Percentiles rank a stretch among this genome's conserved stretches.
Conservation (phyloP, 176 grass and related monocot species). For the Eragrostis nindensis region DNA sequence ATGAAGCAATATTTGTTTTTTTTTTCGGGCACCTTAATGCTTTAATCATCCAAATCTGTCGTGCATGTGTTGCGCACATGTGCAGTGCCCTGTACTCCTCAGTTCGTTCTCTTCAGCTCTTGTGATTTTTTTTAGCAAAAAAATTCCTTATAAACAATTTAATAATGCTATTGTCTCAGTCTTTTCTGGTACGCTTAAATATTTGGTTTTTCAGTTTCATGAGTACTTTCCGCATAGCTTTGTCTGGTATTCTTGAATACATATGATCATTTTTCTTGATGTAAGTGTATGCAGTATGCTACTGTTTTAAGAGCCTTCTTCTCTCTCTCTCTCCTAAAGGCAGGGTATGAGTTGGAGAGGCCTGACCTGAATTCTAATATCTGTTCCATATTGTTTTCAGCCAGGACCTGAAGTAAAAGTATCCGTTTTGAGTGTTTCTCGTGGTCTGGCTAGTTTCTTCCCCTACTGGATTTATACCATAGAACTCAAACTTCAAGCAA, state of each 20-base stretch:
- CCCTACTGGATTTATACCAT: neutral
- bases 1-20: neutral
- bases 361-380: slow-evolving; percentile 24
- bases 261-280: neutral
- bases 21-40: neutral
- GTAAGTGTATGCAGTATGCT: neutral
- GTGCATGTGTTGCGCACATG: neutral
- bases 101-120: neutral
- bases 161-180: neutral
- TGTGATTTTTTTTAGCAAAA: neutral
- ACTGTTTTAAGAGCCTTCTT: neutral
- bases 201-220: neutral
- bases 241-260: neutral
- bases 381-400: slow-evolving; percentile 13
- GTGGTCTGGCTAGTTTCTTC: neutral
- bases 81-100: neutral
- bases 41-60: neutral
- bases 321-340: neutral
- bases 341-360: slow-evolving; percentile 27
- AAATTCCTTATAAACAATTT: neutral
- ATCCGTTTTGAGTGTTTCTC: neutral
- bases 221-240: neutral
- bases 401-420: slow-evolving; percentile 18
- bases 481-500: neutral
- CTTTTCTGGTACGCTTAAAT: neutral